Evolutionary conservation across 192 early-diverging fungal species (phyloP).

Genomic region (Cetraspora pellucida): DNA sequence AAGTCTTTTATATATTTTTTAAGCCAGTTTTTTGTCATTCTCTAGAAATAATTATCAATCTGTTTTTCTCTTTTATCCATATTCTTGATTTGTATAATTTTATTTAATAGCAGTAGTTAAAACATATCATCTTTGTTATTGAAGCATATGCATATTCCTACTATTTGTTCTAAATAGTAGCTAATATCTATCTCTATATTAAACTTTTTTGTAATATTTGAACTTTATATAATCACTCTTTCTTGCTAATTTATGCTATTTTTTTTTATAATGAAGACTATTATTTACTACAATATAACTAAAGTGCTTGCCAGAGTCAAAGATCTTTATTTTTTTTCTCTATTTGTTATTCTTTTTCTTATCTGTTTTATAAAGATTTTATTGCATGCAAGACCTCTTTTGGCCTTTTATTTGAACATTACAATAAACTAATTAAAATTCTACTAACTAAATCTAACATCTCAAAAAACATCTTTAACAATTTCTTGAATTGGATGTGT

Average conservation of each 20-base stretch:
- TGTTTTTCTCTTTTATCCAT: slow-evolving; percentile 2
- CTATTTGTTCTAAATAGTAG: background rate
- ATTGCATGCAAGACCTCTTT: background rate
- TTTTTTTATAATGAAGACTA: no score
- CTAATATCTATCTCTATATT: background rate
- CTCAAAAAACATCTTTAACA: slow-evolving; percentile 2
- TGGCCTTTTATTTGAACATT: slow-evolving; percentile 1
- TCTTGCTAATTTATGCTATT: background rate
- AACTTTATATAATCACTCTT: slow-evolving; percentile 3
- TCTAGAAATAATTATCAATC: slow-evolving; percentile 1
- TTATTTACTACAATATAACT: background rate
- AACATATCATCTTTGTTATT: background rate
- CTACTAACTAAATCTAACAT: background rate
- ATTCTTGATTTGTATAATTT: slow-evolving; percentile 7
- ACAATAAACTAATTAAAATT: slow-evolving; percentile 5
- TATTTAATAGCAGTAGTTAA: background rate
- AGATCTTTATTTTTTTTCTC: no score
- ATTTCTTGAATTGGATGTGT: background rate
- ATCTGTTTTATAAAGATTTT: background rate
- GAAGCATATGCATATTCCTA: background rate
- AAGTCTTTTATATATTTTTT: background rate
- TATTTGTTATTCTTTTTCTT: background rate
- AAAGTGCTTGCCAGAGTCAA: background rate
- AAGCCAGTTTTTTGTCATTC: background rate
- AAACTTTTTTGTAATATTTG: background rate